phyloP scores from a whole-genome alignment of 805 yeast genomes.

The Kodamaea fukazawae region DNA sequence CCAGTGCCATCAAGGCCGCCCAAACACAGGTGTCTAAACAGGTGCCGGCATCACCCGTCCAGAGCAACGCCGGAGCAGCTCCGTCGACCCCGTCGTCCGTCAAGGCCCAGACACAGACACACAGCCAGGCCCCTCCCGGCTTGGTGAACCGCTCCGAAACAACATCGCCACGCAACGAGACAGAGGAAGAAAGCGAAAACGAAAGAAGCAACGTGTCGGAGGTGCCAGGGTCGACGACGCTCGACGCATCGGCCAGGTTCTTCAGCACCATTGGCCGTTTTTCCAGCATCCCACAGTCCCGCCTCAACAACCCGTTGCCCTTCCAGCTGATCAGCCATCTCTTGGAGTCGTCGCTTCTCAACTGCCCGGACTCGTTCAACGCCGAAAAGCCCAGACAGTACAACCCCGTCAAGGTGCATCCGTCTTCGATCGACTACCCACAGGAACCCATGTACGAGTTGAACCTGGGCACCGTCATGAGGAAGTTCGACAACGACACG shows the following conservation, averaged over 20 bases:
- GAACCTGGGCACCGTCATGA: slow-evolving; percentile 57
- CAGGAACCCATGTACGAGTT: slow-evolving; percentile 73
- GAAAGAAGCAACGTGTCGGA: slow-evolving; percentile 1
- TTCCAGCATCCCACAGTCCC: slow-evolving; percentile 33
- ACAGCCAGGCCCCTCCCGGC: slow-evolving; percentile 17
- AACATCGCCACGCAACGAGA: slow-evolving; percentile 5
- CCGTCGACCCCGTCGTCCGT: slow-evolving; percentile 7
- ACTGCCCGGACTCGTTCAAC: slow-evolving; percentile 92
- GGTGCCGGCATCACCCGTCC: slow-evolving; percentile 13
- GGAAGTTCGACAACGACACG: slow-evolving; percentile 81
- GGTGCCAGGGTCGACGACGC: slow-evolving; percentile 12
- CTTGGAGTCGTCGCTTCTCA: slow-evolving; percentile 74
- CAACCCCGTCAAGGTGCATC: slow-evolving; percentile 78
- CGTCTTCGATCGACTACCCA: slow-evolving; percentile 88
- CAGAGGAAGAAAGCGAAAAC: slow-evolving; percentile 10
- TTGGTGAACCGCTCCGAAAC: slow-evolving; percentile 11
- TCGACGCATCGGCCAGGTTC: slow-evolving; percentile 12
- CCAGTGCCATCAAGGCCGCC: slow-evolving; percentile 25
- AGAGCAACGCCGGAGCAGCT: not conserved
- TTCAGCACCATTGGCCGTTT: slow-evolving; percentile 24
- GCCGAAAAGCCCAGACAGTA: slow-evolving; percentile 80
- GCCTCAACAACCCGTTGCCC: slow-evolving; percentile 53
- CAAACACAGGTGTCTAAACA: slow-evolving; percentile 15
- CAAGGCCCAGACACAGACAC: too few species aligned
- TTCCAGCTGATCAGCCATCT: slow-evolving; percentile 52